Base-by-base conservation (phyloP, 2,329 filamentous ascomycete species). In the Dendrostoma leiphaemia region DNA sequence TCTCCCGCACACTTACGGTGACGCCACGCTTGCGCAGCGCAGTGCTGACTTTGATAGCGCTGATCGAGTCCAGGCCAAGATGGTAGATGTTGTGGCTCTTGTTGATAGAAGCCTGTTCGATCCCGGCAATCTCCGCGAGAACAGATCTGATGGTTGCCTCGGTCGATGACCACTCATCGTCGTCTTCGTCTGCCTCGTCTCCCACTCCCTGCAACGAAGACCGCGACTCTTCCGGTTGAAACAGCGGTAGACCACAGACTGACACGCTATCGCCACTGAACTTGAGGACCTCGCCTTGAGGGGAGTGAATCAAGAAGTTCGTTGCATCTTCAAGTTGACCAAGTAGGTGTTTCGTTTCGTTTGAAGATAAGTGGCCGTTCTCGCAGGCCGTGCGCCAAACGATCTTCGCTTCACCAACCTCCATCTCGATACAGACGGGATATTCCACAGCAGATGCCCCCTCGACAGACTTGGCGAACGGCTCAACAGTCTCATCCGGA, bases 41-140 rank as follows among this genome's bases (percentile, higher is more conserved):
- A 0, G 86, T 81, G 8, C 85, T 84, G 3, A 91, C 84, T 64
- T 94, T 95, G 72, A 97, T 94, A 1, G 91, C 88, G 59, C 87
- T 93, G 67, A 97, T 96, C 0, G 92, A 97, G 67, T 97, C 92
- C 1, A 97, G 81, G 0, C 92, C 92, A 2, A 97, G 78, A 59
- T 94, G 86, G 68, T 94, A 96, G 12, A 96, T 81, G 0, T 81
- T 90, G 48, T 85, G 81, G 1, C 77, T 74, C 52, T 77, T 78
- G 3, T 72, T 69, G 48, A 96, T 88, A 2, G 82, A 74, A 0
- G 75, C 65, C 17, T 76, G 69, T 0, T 84, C 74, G 0, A 88
- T 70, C 15, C 80, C 81, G 0, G 91, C 89, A 1, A 92, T 76
- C 28, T 76, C 65, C 1, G 78, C 72, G 13, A 88, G 68, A 0